A percentile compares a stretch with the other conserved stretches of the same genome.
These are phyloP conservation scores for Mycogone perniciosa DNA, from an alignment of 2,329 filamentous ascomycete genomes.

Conservation along the genomic window DNA sequence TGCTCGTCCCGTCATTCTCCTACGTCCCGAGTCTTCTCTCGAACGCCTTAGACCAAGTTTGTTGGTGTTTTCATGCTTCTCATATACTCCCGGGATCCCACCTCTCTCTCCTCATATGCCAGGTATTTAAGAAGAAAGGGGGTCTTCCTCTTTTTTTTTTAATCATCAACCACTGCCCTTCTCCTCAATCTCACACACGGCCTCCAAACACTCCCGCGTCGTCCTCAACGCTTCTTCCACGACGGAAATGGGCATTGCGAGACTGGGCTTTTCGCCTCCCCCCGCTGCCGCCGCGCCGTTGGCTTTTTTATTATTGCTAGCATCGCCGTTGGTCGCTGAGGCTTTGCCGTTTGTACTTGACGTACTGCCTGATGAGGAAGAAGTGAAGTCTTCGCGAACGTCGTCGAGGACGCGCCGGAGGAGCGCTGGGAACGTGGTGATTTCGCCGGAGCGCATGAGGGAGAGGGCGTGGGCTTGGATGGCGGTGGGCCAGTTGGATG, in stretches of 20 bases:
- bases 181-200: slow-evolving; percentile 36
- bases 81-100: not conserved
- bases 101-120: not conserved
- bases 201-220: slow-evolving; percentile 52
- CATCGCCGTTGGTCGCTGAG: slow-evolving; percentile 25
- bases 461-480: slow-evolving; percentile 54
- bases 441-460: slow-evolving; percentile 54
- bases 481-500: slow-evolving; percentile 55
- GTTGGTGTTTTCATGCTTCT: no score
- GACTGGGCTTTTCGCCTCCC: slow-evolving; percentile 25
- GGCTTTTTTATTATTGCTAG: slow-evolving; percentile 19
- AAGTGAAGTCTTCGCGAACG: slow-evolving; percentile 44
- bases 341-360: slow-evolving; percentile 27
- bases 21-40: no score
- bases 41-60: no score
- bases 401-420: slow-evolving; percentile 56
- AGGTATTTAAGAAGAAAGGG: not conserved
- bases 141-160: no score
- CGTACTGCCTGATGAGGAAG: slow-evolving; percentile 19
- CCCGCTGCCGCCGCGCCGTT: slow-evolving; percentile 20
- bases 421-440: slow-evolving; percentile 54
- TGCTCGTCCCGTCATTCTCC: no score
- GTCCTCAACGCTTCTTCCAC: slow-evolving; percentile 56
- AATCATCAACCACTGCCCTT: slow-evolving; percentile 15
- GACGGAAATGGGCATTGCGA: slow-evolving; percentile 54